Conservation (phyloP, 1,284 basidiomycete species). For the Rhodotorula mucilaginosa region DNA sequence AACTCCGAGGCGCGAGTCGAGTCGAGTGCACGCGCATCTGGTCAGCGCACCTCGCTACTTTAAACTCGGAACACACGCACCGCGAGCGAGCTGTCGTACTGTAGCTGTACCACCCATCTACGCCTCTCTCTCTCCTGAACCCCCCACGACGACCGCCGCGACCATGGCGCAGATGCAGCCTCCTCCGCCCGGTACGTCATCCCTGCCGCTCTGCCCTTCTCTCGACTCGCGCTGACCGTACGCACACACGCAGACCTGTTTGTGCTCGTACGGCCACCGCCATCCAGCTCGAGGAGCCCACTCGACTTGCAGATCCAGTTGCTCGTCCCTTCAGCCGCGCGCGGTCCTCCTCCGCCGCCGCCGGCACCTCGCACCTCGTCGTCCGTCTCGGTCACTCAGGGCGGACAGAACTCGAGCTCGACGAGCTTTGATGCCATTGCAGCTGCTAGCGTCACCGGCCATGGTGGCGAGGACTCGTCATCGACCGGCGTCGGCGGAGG, state of each 20-base stretch:
- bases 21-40: neutral
- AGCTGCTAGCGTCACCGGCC: constrained; percentile 11
- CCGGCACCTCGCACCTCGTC: neutral
- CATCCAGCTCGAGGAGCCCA: constrained; percentile 77
- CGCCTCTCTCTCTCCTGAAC: too few species aligned
- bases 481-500: neutral
- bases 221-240: neutral
- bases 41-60: neutral
- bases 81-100: too few species aligned
- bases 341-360: neutral
- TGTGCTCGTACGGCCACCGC: constrained; percentile 78
- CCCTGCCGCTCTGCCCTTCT: neutral
- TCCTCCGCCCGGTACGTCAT: neutral
- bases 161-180: neutral
- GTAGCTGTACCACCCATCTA: neutral
- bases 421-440: constrained; percentile 37
- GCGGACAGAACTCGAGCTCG: neutral
- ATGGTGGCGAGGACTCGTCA: neutral
- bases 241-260: constrained; percentile 23
- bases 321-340: constrained; percentile 52
- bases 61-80: too few species aligned
- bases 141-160: too few species aligned
- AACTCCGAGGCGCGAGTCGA: too few species aligned
- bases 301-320: constrained; percentile 92
- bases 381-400: neutral